phyloP scores from a whole-genome alignment of 192 early-diverging fungal species.

The Haplosporangium gracile region DNA sequence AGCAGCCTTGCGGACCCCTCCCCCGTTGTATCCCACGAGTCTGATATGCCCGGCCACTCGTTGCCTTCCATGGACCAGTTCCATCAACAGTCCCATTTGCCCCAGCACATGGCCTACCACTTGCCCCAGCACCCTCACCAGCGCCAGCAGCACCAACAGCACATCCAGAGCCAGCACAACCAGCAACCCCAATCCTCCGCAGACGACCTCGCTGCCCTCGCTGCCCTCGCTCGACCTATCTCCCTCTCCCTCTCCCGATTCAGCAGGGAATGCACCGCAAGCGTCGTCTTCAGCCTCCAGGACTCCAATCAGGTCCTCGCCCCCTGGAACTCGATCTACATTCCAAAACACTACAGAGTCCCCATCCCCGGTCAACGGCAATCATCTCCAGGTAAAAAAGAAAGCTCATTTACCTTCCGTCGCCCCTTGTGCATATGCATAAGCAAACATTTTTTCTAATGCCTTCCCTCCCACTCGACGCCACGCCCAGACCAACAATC shows the following conservation, averaged over 20 bases:
- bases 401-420: neutral
- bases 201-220: constrained; percentile 11
- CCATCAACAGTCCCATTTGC: neutral
- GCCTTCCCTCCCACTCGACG: neutral
- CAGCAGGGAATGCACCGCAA: constrained; percentile 41
- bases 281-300: constrained; percentile 35
- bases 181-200: constrained; percentile 9
- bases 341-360: constrained; percentile 51
- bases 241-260: constrained; percentile 33
- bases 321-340: constrained; percentile 57
- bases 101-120: constrained; percentile 5
- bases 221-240: constrained; percentile 10
- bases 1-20: constrained; percentile 37
- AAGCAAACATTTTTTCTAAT: neutral
- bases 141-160: constrained; percentile 34
- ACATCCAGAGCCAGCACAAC: constrained; percentile 7
- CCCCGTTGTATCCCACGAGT: constrained; percentile 12
- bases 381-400: constrained; percentile 47
- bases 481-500: neutral
- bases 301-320: constrained; percentile 38
- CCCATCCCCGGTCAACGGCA: constrained; percentile 46
- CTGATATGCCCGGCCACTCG: constrained; percentile 31
- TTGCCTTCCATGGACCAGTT: constrained; percentile 22
- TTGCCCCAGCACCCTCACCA: constrained; percentile 2
- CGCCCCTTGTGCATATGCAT: neutral